These are phyloP conservation scores for Lodderomyces theae DNA, from an alignment of 1,139 yeast genomes.

Conservation along the genomic window DNA sequence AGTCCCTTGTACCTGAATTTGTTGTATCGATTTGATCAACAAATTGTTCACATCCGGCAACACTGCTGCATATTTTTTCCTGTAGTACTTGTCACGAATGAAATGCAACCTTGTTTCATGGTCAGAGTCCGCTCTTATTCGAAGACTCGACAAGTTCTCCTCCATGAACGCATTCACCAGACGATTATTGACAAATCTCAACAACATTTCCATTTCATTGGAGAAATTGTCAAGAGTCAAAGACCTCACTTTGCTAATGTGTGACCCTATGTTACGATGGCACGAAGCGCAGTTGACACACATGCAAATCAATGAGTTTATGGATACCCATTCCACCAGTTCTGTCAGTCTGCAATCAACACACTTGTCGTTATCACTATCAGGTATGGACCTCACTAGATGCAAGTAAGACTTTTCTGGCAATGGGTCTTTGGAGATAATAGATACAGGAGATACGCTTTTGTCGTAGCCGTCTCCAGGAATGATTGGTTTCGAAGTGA, in stretches of 20 bases:
- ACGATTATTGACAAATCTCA: constrained; percentile 42
- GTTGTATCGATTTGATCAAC: constrained; percentile 47
- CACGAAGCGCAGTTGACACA: constrained; percentile 80
- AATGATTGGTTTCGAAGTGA: constrained; percentile 17
- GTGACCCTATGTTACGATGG: constrained; percentile 53
- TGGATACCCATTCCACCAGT: constrained; percentile 84
- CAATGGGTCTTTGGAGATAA: constrained; percentile 24
- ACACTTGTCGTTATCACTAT: constrained; percentile 62
- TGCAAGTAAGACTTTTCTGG: constrained; percentile 31
- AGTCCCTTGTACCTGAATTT: constrained; percentile 46
- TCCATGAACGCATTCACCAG: constrained; percentile 40
- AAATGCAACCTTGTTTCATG: constrained; percentile 39
- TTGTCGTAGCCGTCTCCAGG: constrained; percentile 21
- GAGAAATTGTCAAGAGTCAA: constrained; percentile 50
- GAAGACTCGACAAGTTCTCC: constrained; percentile 15
- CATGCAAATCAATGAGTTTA: constrained; percentile 67
- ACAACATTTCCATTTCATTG: constrained; percentile 37
- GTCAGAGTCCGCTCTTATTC: constrained; percentile 25
- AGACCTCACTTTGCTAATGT: constrained; percentile 49
- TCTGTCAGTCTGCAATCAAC: constrained; percentile 73
- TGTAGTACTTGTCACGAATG: constrained; percentile 50
- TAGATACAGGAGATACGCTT: constrained; percentile 35
- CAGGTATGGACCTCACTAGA: constrained; percentile 44
- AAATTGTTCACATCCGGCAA: constrained; percentile 25
- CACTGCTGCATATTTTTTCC: constrained; percentile 33